Evolutionary conservation across 257 asterid species (phyloP).

Genomic region (Solanum dulcamara): DNA sequence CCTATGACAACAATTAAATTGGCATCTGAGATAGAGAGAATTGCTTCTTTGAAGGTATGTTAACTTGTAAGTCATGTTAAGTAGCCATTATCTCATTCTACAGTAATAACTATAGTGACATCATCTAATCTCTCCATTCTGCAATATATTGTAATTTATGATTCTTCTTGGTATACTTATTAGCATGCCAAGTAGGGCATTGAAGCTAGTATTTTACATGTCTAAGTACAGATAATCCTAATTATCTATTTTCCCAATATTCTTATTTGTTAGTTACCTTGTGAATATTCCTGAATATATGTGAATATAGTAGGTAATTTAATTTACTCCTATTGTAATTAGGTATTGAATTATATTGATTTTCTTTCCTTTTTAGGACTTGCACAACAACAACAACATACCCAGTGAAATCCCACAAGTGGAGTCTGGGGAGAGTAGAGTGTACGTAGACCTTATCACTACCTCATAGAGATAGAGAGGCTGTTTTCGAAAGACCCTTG

Average conservation of each 20-base stretch:
- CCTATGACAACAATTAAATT: constrained; percentile 63
- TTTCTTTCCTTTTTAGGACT: too few species aligned
- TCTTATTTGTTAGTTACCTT: not conserved
- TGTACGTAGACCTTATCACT: too few species aligned
- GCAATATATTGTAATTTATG: not conserved
- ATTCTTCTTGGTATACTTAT: not conserved
- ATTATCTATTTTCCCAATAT: not conserved
- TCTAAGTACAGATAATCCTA: not conserved
- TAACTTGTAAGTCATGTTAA: not conserved
- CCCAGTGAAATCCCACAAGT: too few species aligned
- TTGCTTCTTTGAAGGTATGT: constrained; percentile 67
- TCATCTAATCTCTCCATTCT: not conserved
- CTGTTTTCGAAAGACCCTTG: too few species aligned
- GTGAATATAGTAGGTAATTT: not conserved
- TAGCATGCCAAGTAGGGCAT: not conserved
- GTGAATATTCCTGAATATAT: not conserved
- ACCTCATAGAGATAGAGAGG: too few species aligned
- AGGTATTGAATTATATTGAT: not conserved
- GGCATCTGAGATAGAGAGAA: constrained; percentile 72
- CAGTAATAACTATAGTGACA: not conserved
- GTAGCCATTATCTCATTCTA: not conserved
- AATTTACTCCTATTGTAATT: not conserved
- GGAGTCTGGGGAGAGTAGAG: too few species aligned
- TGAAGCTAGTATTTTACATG: not conserved
- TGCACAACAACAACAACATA: too few species aligned